Percentiles rank a stretch among this genome's conserved stretches.
Conservation (phyloP, 2,329 filamentous ascomycete species). For the Colletotrichum euphorbiae region DNA sequence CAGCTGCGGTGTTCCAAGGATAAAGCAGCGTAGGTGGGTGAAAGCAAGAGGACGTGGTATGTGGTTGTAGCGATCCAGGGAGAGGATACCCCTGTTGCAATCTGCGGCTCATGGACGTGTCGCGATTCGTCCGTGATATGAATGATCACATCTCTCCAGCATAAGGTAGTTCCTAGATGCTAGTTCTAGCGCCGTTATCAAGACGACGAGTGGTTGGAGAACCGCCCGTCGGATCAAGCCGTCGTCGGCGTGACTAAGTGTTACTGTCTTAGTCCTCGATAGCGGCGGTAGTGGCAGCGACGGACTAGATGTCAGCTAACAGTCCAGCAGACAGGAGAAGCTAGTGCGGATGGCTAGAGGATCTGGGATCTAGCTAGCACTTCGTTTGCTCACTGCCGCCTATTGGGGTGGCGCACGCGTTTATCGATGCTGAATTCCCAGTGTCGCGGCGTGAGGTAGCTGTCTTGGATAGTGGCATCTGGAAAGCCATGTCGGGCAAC, state of each 20-base stretch:
- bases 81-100: conserved; percentile 18
- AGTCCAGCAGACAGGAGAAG: not conserved
- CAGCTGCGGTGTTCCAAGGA: conserved; percentile 29
- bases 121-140: conserved; percentile 28
- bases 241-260: not conserved
- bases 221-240: not conserved
- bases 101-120: conserved; percentile 16
- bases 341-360: conserved; percentile 16
- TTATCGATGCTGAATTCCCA: conserved; percentile 1
- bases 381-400: conserved; percentile 22
- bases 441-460: not conserved
- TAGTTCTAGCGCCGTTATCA: conserved; percentile 23
- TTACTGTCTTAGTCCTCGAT: not conserved
- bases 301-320: conserved; percentile 13
- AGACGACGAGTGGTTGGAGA: conserved; percentile 10
- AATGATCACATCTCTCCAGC: conserved; percentile 31
- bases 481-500: conserved; percentile 24
- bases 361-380: not conserved
- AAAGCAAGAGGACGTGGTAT: conserved; percentile 36
- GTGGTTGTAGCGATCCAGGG: conserved; percentile 36
- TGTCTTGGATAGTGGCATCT: conserved; percentile 14
- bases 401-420: conserved; percentile 15
- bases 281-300: conserved; percentile 12
- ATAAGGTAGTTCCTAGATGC: conserved; percentile 13
- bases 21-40: conserved; percentile 10